Evolutionary conservation across 1,139 yeast species (phyloP).

Genomic region (Candida smagusa): DNA sequence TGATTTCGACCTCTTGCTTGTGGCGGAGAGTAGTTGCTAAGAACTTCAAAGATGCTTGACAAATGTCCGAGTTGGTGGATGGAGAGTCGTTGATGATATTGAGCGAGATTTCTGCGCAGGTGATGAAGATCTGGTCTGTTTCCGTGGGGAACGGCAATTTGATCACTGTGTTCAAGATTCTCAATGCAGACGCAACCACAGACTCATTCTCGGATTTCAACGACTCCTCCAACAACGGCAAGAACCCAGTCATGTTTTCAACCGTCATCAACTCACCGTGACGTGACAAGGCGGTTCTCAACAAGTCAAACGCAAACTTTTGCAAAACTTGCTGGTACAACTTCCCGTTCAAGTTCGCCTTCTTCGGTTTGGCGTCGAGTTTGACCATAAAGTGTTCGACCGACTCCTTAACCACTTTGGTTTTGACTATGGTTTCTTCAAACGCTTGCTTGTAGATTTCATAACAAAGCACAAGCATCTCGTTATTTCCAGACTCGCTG

Average conservation of each 20-base stretch:
- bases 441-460: constrained; percentile 64
- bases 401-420: constrained; percentile 10
- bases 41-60: constrained; percentile 76
- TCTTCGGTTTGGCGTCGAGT: constrained; percentile 55
- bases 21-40: constrained; percentile 72
- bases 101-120: constrained; percentile 62
- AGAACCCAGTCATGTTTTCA: constrained; percentile 64
- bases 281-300: constrained; percentile 68
- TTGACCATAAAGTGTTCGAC: constrained; percentile 70
- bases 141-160: constrained; percentile 62
- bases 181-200: constrained; percentile 65
- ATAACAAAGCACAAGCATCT: constrained; percentile 67
- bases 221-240: constrained; percentile 66
- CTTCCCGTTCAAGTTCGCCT: constrained; percentile 50
- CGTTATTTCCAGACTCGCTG: constrained; percentile 54
- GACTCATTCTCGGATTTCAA: constrained; percentile 69
- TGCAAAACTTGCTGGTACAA: constrained; percentile 60
- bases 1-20: constrained; percentile 61
- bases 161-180: constrained; percentile 58
- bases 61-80: constrained; percentile 73
- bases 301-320: constrained; percentile 73
- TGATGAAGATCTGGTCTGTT: constrained; percentile 49
- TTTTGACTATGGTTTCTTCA: constrained; percentile 19
- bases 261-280: constrained; percentile 56
- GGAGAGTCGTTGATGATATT: constrained; percentile 73